Percentiles rank a stretch among this genome's conserved stretches.
Conservation (phyloP, 2,329 filamentous ascomycete species). For the Penicillium sp. region DNA sequence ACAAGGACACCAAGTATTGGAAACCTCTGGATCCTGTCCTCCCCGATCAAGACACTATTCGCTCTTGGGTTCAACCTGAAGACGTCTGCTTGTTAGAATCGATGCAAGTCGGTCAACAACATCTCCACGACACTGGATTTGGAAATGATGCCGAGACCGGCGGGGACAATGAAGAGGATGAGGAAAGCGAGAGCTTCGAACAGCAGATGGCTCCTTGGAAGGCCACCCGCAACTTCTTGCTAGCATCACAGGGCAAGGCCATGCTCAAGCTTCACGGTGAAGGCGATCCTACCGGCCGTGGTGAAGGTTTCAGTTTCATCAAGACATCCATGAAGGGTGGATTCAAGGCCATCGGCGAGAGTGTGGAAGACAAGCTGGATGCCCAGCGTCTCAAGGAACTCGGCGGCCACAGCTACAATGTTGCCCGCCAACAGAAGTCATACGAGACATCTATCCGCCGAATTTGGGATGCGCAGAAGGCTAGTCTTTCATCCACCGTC, state of each 20-base stretch:
- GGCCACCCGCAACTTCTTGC: slow-evolving; percentile 92
- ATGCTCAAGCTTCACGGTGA: slow-evolving; percentile 95
- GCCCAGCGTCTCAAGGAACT: slow-evolving; percentile 67
- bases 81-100: slow-evolving; percentile 92
- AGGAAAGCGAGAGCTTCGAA: slow-evolving; percentile 73
- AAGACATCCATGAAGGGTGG: slow-evolving; percentile 99
- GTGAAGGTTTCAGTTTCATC: slow-evolving; percentile 94
- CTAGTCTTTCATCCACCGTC: slow-evolving; percentile 69
- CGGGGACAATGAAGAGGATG: slow-evolving; percentile 61
- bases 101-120: slow-evolving; percentile 92
- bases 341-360: slow-evolving; percentile 86
- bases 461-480: slow-evolving; percentile 88
- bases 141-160: slow-evolving; percentile 67
- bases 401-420: slow-evolving; percentile 95
- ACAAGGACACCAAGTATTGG: slow-evolving; percentile 87
- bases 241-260: slow-evolving; percentile 89
- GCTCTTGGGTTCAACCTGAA: slow-evolving; percentile 88
- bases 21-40: slow-evolving; percentile 68
- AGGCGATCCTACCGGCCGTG: slow-evolving; percentile 89
- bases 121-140: slow-evolving; percentile 87
- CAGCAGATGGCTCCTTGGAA: slow-evolving; percentile 94
- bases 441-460: slow-evolving; percentile 88
- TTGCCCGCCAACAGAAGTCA: slow-evolving; percentile 85
- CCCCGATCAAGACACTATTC: slow-evolving; percentile 76
- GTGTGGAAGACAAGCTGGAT: slow-evolving; percentile 81